phyloP scores from a whole-genome alignment of 2,329 filamentous ascomycete genomes.

The Epichloe sp. region DNA sequence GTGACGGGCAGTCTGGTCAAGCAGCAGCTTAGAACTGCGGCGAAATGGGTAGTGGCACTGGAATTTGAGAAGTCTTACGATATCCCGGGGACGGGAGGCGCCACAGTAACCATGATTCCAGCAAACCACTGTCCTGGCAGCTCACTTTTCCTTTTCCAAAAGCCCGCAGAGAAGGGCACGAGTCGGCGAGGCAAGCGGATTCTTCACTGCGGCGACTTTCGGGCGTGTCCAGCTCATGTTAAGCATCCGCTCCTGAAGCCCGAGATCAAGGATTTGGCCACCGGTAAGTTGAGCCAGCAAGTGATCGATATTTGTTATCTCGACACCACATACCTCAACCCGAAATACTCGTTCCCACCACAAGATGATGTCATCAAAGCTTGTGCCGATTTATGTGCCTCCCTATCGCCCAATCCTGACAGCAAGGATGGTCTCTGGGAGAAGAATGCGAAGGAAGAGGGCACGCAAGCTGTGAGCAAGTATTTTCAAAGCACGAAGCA shows the following conservation, averaged over 20 bases:
- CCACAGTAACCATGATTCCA: slow-evolving; percentile 83
- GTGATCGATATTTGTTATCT: slow-evolving; percentile 93
- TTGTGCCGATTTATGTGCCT: slow-evolving; percentile 79
- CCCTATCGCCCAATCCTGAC: slow-evolving; percentile 51
- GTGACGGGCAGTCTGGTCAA: slow-evolving; percentile 84
- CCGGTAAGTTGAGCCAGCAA: slow-evolving; percentile 63
- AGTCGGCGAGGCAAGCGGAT: slow-evolving; percentile 59
- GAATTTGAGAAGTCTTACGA: slow-evolving; percentile 74
- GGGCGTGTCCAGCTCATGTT: slow-evolving; percentile 76
- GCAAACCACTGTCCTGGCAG: slow-evolving; percentile 96
- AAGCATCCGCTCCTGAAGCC: slow-evolving; percentile 71
- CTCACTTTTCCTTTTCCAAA: slow-evolving; percentile 87
- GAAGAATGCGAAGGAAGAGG: slow-evolving; percentile 26
- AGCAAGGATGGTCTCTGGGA: slow-evolving; percentile 35
- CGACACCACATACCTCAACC: slow-evolving; percentile 93
- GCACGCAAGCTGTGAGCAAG: slow-evolving; percentile 34
- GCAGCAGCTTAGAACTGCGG: slow-evolving; percentile 72
- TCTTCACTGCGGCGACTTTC: slow-evolving; percentile 90
- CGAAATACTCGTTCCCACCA: slow-evolving; percentile 84
- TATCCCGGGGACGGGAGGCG: slow-evolving; percentile 62
- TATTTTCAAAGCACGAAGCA: slow-evolving; percentile 33
- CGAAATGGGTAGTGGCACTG: slow-evolving; percentile 71
- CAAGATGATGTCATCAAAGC: slow-evolving; percentile 79
- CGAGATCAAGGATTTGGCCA: slow-evolving; percentile 54
- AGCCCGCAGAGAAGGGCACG: slow-evolving; percentile 47